Conservation (phyloP, 805 yeast genomes). For the Yarrowia porcina region DNA sequence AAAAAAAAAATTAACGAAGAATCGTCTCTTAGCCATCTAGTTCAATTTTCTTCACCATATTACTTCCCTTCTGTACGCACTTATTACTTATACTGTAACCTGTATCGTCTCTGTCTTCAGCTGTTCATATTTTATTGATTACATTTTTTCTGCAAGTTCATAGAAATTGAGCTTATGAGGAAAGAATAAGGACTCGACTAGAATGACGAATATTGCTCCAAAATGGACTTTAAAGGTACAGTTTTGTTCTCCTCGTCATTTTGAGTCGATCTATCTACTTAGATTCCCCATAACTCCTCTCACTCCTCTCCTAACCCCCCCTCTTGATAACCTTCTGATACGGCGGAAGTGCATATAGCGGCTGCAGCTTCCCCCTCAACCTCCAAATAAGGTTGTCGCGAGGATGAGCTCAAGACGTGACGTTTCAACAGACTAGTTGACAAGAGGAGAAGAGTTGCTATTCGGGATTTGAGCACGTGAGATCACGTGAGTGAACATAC, state of each 20-base stretch:
- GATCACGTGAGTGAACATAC: no score
- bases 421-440: not conserved
- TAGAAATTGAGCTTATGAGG: no score
- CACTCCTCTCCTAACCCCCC: not conserved
- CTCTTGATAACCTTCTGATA: not conserved
- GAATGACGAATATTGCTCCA: not conserved
- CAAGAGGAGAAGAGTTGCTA: not conserved
- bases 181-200: not conserved
- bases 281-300: not conserved
- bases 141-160: no score
- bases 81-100: no score
- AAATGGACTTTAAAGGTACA: not conserved
- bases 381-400: not conserved
- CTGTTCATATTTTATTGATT: no score
- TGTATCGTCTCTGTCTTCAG: no score
- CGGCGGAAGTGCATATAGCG: slow-evolving; percentile 11
- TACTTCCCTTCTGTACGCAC: no score
- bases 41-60: no score
- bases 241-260: not conserved
- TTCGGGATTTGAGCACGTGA: not conserved
- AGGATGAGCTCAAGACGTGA: slow-evolving; percentile 1
- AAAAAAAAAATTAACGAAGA: no score
- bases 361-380: slow-evolving; percentile 20
- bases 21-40: no score
- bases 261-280: not conserved